Evolutionary conservation across 371 early-diverging fungal species (phyloP), one percentile per base, ranked within the genome.

Genomic region (Haplosporangium sp.): DNA sequence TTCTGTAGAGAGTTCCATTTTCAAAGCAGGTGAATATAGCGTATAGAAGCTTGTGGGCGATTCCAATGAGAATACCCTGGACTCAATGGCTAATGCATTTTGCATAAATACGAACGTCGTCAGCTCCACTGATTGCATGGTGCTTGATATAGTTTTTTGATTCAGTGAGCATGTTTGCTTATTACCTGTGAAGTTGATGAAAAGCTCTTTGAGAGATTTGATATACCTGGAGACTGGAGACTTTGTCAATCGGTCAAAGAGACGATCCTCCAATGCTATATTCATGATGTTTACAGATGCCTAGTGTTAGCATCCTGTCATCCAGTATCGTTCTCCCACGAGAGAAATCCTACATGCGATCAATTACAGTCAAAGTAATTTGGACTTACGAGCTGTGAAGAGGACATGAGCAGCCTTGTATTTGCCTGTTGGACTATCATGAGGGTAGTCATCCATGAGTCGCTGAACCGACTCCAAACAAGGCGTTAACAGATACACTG

Each of bases 401-500:
- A 90, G 90, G 37, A 95, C 82, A 69, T 95, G 94, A 11, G 93
- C 95, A 7, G 89, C 91, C 45, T 89, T 89, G 79, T 95, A 95
- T 81, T 90, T 58, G 38, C 87, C 85, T 42, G 80, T 73, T 6
- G 72, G 70, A 23, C 72, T 64, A 18, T 81, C 62, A 13, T 74
- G 81, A 10, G 89, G 82, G 76, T 92, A 94, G 80, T 98, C 98
- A 59, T 90, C 88, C 18, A 96, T 91, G n/a, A 97, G 79, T 43
- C 89, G 84, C 18, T 82, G 75, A 53, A 97, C 85, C 5, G 93
- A 91, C 47, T 93, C 91, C 23, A 87, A 83, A 16, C 92, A 92
- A 9, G 98, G 95, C 14, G 94, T 88, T 66, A 98, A 80, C 64
- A 98, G 89, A 80, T 98, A 98, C 55, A 99, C 87, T 18, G 95